Conservation (phyloP, 192 early-diverging fungal genomes). For the Phycomyces nitens region DNA sequence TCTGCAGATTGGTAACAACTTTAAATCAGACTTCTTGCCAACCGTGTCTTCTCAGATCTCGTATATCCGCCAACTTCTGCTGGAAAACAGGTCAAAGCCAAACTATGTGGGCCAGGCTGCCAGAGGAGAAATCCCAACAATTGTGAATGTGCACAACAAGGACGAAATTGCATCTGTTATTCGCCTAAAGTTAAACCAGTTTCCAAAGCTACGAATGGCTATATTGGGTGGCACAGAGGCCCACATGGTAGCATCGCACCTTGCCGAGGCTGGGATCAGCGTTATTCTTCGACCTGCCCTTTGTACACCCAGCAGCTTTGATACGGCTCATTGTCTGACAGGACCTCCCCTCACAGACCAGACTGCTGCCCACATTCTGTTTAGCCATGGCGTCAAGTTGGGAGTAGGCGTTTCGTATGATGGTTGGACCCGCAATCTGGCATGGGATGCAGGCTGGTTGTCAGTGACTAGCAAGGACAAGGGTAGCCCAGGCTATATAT, state of each 20-base stretch:
- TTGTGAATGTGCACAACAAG: constrained; percentile 46
- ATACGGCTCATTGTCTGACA: constrained; percentile 55
- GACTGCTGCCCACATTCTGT: constrained; percentile 51
- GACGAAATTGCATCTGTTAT: constrained; percentile 68
- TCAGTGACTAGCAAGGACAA: constrained; percentile 29
- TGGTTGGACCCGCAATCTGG: constrained; percentile 56
- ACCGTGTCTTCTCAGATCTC: constrained; percentile 53
- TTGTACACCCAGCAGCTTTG: constrained; percentile 62
- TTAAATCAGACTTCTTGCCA: constrained; percentile 39
- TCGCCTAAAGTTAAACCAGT: constrained; percentile 50
- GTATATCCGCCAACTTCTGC: constrained; percentile 40
- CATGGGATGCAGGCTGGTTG: constrained; percentile 79
- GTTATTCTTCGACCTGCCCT: constrained; percentile 62
- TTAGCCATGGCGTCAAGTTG: constrained; percentile 58
- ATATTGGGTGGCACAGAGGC: constrained; percentile 70
- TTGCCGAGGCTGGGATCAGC: constrained; percentile 53
- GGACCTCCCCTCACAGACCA: constrained; percentile 48
- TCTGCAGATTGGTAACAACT: constrained; percentile 49
- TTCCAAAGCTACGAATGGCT: constrained; percentile 41
- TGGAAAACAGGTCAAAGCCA: constrained; percentile 24
- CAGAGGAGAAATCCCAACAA: constrained; percentile 48
- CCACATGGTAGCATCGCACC: constrained; percentile 53
- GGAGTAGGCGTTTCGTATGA: constrained; percentile 50
- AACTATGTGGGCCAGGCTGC: constrained; percentile 41
- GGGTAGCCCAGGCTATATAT: constrained; percentile 22